Evolutionary conservation across 257 asterid genomes (phyloP).

Genomic region (Solanum gandarillasii): DNA sequence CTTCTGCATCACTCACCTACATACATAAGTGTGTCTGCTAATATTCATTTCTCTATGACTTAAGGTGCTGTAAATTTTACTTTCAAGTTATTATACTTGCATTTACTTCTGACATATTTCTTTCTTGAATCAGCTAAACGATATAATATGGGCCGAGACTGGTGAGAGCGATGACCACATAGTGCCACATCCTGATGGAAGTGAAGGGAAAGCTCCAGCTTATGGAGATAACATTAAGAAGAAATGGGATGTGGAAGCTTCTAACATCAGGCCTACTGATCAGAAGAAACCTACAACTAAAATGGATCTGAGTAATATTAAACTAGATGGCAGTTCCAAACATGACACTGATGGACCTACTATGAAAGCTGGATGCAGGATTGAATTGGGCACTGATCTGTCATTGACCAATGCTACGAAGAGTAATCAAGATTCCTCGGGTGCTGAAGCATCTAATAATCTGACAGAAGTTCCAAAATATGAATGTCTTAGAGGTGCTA

Average conservation of each 20-base stretch:
- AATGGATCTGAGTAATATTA: constrained; percentile 14
- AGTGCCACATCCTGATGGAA: constrained; percentile 69
- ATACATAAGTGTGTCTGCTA: not conserved
- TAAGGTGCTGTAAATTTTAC: not conserved
- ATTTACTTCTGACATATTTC: not conserved
- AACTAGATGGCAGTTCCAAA: constrained; percentile 27
- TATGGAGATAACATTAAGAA: constrained; percentile 35
- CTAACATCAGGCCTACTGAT: constrained; percentile 20
- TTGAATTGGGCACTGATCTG: constrained; percentile 30
- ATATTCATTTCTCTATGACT: not conserved
- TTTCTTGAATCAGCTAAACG: constrained; percentile 49
- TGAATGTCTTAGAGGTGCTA: constrained; percentile 29
- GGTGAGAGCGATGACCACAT: constrained; percentile 64
- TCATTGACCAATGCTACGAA: constrained; percentile 32
- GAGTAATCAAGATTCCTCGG: constrained; percentile 20
- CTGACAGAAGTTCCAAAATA: constrained; percentile 14
- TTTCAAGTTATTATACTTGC: not conserved
- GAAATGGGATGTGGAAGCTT: constrained; percentile 33
- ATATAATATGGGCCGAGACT: constrained; percentile 74
- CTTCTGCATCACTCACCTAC: not conserved
- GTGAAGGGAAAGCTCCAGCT: constrained; percentile 33
- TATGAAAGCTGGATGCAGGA: constrained; percentile 18
- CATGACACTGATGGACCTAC: constrained; percentile 19
- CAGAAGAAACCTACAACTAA: constrained; percentile 30
- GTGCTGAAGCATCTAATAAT: constrained; percentile 19